phyloP scores from a whole-genome alignment of 192 early-diverging fungal genomes.

The Podila epicladia region DNA sequence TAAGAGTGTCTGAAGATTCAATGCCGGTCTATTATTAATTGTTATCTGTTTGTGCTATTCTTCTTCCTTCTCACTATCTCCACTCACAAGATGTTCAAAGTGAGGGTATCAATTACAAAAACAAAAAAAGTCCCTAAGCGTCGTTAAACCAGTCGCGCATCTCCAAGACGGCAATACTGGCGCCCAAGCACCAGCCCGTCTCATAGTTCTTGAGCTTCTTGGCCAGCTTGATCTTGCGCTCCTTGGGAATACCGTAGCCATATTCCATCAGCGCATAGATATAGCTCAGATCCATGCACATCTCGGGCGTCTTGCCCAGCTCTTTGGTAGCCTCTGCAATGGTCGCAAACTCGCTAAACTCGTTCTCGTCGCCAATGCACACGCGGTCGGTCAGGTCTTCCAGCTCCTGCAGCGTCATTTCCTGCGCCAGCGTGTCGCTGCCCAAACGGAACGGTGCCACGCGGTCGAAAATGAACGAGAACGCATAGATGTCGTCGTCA shows the following conservation, averaged over 20 bases:
- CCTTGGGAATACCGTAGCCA: constrained; percentile 84
- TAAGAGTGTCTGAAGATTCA: too few relatives aligned
- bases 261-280: constrained; percentile 83
- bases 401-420: constrained; percentile 78
- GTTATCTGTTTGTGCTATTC: too few relatives aligned
- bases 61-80: too few relatives aligned
- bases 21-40: too few relatives aligned
- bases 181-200: constrained; percentile 97
- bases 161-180: constrained; percentile 87
- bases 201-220: constrained; percentile 94
- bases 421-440: constrained; percentile 57
- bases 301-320: constrained; percentile 66
- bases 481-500: constrained; percentile 87
- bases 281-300: constrained; percentile 93
- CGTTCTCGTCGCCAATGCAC: constrained; percentile 62
- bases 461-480: constrained; percentile 97
- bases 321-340: constrained; percentile 59
- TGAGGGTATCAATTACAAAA: not conserved
- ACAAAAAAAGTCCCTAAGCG: not conserved
- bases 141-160: not conserved
- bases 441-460: constrained; percentile 71
- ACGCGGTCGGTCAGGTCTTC: constrained; percentile 74
- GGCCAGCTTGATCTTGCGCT: constrained; percentile 77
- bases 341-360: constrained; percentile 56
- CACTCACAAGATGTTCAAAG: not conserved